phyloP scores from a whole-genome alignment of 108 stramenopile genomes.

The Skeletonema costatum region DNA sequence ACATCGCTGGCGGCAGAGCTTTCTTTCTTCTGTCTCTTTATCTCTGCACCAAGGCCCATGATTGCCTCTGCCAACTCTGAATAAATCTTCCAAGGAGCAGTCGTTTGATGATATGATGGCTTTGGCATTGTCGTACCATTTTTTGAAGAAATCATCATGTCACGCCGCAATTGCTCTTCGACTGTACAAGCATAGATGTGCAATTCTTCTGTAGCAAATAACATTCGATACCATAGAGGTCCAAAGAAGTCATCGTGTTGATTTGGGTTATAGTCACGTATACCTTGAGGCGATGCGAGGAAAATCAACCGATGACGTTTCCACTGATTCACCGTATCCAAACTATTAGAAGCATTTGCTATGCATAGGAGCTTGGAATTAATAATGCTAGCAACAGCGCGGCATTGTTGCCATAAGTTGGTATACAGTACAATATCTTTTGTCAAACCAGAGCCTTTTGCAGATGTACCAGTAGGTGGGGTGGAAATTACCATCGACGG shows the following conservation, averaged over 20 bases:
- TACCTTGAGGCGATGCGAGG: slow-evolving; percentile 24
- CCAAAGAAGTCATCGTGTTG: slow-evolving; percentile 37
- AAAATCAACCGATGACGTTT: slow-evolving; percentile 59
- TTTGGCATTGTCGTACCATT: slow-evolving; percentile 1
- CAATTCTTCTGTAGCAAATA: slow-evolving; percentile 24
- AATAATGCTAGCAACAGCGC: slow-evolving; percentile 70
- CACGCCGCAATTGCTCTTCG: slow-evolving; percentile 34
- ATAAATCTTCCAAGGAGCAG: slow-evolving; percentile 64
- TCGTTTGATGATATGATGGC: slow-evolving; percentile 18
- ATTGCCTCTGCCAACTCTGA: slow-evolving; percentile 65
- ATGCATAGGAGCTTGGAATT: slow-evolving; percentile 61
- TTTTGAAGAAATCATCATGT: not conserved
- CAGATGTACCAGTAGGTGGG: slow-evolving; percentile 15
- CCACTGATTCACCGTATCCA: slow-evolving; percentile 57
- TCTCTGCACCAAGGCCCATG: slow-evolving; percentile 51
- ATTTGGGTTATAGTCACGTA: slow-evolving; percentile 21
- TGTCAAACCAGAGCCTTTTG: not conserved
- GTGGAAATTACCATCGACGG: not conserved
- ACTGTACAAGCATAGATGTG: slow-evolving; percentile 13
- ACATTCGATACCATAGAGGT: slow-evolving; percentile 27
- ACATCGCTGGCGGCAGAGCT: not conserved
- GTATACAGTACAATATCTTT: slow-evolving; percentile 23
- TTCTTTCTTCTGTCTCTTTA: slow-evolving; percentile 22
- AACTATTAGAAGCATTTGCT: slow-evolving; percentile 5
- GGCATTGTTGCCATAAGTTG: slow-evolving; percentile 61